Evolutionary conservation across 805 yeast genomes (phyloP).

Genomic region (Cyberlindnera petersonii): DNA sequence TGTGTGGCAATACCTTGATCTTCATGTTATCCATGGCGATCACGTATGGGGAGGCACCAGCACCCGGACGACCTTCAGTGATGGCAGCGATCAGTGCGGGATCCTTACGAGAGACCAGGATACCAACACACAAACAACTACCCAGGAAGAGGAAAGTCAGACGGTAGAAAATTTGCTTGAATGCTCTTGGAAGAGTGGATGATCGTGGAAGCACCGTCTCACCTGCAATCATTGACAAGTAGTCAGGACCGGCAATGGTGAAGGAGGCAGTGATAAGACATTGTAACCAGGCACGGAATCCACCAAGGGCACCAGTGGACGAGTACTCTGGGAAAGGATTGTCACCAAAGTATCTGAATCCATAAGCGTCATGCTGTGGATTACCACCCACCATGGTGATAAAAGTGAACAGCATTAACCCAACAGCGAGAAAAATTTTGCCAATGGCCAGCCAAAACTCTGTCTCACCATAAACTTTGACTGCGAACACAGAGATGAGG

Average conservation of each 20-base stretch:
- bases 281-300: constrained; percentile 68
- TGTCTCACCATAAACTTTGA: constrained; percentile 70
- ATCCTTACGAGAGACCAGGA: constrained; percentile 68
- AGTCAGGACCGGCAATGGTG: constrained; percentile 85
- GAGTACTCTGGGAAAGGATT: constrained; percentile 53
- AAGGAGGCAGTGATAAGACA: constrained; percentile 70
- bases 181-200: constrained; percentile 70
- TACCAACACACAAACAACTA: constrained; percentile 76
- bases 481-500: constrained; percentile 67
- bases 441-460: constrained; percentile 78
- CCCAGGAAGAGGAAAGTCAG: constrained; percentile 64
- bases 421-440: constrained; percentile 70
- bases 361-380: constrained; percentile 61
- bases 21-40: constrained; percentile 73
- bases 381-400: constrained; percentile 86
- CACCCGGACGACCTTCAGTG: constrained; percentile 63
- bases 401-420: constrained; percentile 70
- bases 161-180: constrained; percentile 68
- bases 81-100: constrained; percentile 55
- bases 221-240: constrained; percentile 80
- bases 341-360: constrained; percentile 50
- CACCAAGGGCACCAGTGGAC: constrained; percentile 54
- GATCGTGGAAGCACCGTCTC: constrained; percentile 67
- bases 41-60: constrained; percentile 76
- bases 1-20: constrained; percentile 64